Evolutionary conservation across 306 rosid genomes (phyloP).

Genomic region (Vachellia pachyceras): DNA sequence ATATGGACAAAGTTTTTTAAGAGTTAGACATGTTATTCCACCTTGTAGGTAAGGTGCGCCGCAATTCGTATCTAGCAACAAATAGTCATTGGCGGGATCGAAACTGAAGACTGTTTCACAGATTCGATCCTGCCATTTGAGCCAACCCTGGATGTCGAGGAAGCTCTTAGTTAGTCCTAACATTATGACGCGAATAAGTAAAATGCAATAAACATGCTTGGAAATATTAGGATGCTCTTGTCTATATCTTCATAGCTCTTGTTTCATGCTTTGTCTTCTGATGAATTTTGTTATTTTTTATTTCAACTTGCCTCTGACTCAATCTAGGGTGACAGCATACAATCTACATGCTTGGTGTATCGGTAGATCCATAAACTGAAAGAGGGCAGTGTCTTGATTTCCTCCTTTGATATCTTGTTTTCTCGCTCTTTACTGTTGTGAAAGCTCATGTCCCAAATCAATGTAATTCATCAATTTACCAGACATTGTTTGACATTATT

Average conservation of each 20-base stretch:
- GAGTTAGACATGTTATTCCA: background rate
- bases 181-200: background rate
- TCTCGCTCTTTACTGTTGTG: slow-evolving; percentile 13
- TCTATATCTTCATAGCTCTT: background rate
- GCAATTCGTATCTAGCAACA: background rate
- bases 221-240: background rate
- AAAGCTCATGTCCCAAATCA: background rate
- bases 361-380: background rate
- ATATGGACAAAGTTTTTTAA: background rate
- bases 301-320: background rate
- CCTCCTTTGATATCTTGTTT: background rate
- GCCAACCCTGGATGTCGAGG: background rate
- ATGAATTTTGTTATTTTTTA: background rate
- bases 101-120: background rate
- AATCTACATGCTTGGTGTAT: background rate
- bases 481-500: slow-evolving; percentile 26
- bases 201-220: background rate
- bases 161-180: background rate
- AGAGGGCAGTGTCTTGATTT: background rate
- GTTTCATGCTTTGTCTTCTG: background rate
- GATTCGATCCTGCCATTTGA: background rate
- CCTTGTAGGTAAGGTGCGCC: background rate
- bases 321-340: background rate
- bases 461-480: background rate
- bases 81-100: background rate